phyloP scores from a whole-genome alignment of 2,329 filamentous ascomycete genomes.

The Lojkania enalia region DNA sequence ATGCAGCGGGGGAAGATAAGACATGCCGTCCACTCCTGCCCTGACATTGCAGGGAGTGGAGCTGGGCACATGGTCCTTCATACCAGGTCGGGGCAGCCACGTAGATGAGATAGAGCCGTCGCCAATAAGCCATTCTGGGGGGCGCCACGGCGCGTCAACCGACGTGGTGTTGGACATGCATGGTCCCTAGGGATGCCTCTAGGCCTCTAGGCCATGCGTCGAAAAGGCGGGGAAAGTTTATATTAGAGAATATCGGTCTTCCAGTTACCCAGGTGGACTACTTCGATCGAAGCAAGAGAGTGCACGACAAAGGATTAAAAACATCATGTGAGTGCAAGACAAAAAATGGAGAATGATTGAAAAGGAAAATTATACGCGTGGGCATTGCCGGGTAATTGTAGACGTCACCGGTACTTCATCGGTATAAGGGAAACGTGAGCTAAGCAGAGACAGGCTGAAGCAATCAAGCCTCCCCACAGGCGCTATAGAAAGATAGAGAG shows the following conservation, averaged over 20 bases:
- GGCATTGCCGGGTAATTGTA: too few species aligned
- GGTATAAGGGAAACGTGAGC: too few species aligned
- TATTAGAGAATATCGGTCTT: conserved; percentile 3
- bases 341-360: too few species aligned
- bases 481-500: too few species aligned
- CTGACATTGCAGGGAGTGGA: background rate
- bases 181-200: background rate
- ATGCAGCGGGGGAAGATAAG: conserved; percentile 10
- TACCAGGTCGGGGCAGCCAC: conserved; percentile 6
- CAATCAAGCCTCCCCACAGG: too few species aligned
- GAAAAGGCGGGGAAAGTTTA: conserved; percentile 3
- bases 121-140: background rate
- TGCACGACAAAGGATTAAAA: too few species aligned
- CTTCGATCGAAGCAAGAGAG: too few species aligned
- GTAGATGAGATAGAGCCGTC: conserved; percentile 2
- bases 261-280: too few species aligned
- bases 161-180: background rate
- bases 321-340: too few species aligned
- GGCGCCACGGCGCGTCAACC: conserved; percentile 1
- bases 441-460: too few species aligned
- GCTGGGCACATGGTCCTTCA: conserved; percentile 4
- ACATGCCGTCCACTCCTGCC: background rate
- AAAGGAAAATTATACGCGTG: too few species aligned
- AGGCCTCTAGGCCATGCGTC: background rate
- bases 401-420: too few species aligned